Conservation (phyloP, 208 protist species). For the Leishmania turanica region DNA sequence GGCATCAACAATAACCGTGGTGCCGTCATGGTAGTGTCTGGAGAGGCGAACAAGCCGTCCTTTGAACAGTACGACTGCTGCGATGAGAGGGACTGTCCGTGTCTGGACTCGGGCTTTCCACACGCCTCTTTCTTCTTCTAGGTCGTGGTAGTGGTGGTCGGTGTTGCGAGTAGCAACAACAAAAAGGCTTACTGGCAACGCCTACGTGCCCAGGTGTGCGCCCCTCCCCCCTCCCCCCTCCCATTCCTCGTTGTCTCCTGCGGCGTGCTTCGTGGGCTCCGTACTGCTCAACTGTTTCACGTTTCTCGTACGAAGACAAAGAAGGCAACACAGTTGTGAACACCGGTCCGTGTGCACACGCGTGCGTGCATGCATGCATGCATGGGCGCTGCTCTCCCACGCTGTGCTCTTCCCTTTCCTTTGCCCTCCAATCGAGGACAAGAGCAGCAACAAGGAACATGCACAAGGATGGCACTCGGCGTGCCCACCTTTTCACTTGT, state of each 20-base stretch:
- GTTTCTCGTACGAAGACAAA: neutral
- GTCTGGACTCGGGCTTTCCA: conserved; percentile 18
- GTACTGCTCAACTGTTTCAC: neutral
- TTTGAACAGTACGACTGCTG: conserved; percentile 47
- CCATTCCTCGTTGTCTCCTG: neutral
- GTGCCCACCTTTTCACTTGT: too few species aligned
- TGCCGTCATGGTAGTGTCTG: conserved; percentile 50
- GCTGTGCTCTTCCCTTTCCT: neutral
- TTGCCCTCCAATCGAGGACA: too few species aligned
- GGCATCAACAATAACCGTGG: conserved; percentile 73
- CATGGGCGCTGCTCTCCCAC: too few species aligned
- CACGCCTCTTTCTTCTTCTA: conserved; percentile 36
- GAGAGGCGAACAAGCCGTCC: conserved; percentile 20
- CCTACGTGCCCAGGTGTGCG: neutral
- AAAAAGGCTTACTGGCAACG: too few species aligned
- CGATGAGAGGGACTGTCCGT: conserved; percentile 19
- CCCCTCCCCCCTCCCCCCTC: neutral
- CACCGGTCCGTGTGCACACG: too few species aligned
- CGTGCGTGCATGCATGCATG: neutral
- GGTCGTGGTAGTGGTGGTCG: neutral
- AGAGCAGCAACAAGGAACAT: too few species aligned
- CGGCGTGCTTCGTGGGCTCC: neutral
- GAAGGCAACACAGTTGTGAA: too few species aligned
- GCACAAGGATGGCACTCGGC: too few species aligned
- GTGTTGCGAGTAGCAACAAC: too few species aligned